Evolutionary conservation across 257 asterid genomes (phyloP).

Genomic region (Fraxinus excelsior): DNA sequence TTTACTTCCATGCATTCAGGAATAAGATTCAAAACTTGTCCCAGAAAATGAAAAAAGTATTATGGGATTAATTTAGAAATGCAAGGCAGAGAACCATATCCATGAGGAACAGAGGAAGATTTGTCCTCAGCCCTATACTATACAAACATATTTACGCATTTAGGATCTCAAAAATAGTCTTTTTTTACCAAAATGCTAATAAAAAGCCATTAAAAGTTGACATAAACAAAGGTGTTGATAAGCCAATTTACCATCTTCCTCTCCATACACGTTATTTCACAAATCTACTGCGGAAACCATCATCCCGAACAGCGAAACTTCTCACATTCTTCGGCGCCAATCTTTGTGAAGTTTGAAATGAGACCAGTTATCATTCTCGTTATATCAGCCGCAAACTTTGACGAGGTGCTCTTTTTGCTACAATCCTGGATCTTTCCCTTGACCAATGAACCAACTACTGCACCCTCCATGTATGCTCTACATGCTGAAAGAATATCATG

Average conservation of each 20-base stretch:
- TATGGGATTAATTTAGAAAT: not conserved
- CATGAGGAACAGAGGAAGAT: not conserved
- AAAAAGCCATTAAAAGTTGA: not conserved
- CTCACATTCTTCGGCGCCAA: slow-evolving; percentile 51
- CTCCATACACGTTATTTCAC: not conserved
- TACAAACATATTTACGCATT: not conserved
- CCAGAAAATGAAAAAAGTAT: not conserved
- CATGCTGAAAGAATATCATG: slow-evolving; percentile 49
- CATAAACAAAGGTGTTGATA: not conserved
- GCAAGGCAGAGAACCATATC: not conserved
- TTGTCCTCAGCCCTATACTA: not conserved
- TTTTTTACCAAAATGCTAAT: not conserved
- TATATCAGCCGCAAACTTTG: slow-evolving; percentile 30
- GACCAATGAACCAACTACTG: slow-evolving; percentile 43
- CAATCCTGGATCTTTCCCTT: slow-evolving; percentile 35
- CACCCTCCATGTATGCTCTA: slow-evolving; percentile 50
- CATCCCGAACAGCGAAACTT: slow-evolving; percentile 31
- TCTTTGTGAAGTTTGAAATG: slow-evolving; percentile 41
- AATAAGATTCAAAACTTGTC: not conserved
- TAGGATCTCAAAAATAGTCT: not conserved
- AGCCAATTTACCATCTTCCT: not conserved
- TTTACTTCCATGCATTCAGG: too few species aligned
- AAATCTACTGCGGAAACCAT: not conserved
- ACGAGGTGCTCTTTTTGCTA: slow-evolving; percentile 16
- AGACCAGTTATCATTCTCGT: slow-evolving; percentile 46